Evolutionary conservation across 805 yeast genomes (phyloP).

Genomic region (Sugiyamaella floridensis): DNA sequence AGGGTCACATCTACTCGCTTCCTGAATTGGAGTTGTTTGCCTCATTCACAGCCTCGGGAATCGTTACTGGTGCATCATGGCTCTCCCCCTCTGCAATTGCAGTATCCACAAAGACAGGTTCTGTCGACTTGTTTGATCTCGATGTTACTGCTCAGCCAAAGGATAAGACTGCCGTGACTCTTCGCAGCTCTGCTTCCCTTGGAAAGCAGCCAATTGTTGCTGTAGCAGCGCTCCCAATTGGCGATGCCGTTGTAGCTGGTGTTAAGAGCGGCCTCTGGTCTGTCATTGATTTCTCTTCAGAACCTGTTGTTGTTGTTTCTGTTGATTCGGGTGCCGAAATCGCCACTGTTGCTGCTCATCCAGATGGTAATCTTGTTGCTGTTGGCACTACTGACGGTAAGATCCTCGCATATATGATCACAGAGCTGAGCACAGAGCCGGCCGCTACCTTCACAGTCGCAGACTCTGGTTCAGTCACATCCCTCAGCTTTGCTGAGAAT

Average conservation of each 20-base stretch:
- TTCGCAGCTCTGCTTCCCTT: background rate
- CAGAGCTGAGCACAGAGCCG: conserved; percentile 27
- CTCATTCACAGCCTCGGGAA: conserved; percentile 11
- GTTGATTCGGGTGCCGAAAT: conserved; percentile 10
- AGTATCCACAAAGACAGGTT: conserved; percentile 16
- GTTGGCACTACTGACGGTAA: conserved; percentile 31
- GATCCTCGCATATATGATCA: conserved; percentile 36
- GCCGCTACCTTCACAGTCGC: conserved; percentile 31
- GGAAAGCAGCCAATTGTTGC: background rate
- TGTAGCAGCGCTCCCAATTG: background rate
- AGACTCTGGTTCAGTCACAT: conserved; percentile 22
- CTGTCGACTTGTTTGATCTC: conserved; percentile 8
- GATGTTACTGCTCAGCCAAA: background rate
- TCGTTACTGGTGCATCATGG: conserved; percentile 14
- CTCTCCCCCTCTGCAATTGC: conserved; percentile 6
- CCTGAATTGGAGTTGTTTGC: conserved; percentile 1
- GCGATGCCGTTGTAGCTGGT: conserved; percentile 6
- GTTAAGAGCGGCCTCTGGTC: conserved; percentile 11
- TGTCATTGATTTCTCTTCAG: conserved; percentile 9
- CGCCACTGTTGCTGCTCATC: conserved; percentile 32
- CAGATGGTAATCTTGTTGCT: conserved; percentile 44
- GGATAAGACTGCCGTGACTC: background rate
- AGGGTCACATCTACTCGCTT: conserved; percentile 14
- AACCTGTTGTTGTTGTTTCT: conserved; percentile 8
- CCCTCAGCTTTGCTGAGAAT: conserved; percentile 50